Evolutionary conservation across 495 filamentous ascomycete species (phyloP).

Genomic region (Staphylotrichum tortipilum): DNA sequence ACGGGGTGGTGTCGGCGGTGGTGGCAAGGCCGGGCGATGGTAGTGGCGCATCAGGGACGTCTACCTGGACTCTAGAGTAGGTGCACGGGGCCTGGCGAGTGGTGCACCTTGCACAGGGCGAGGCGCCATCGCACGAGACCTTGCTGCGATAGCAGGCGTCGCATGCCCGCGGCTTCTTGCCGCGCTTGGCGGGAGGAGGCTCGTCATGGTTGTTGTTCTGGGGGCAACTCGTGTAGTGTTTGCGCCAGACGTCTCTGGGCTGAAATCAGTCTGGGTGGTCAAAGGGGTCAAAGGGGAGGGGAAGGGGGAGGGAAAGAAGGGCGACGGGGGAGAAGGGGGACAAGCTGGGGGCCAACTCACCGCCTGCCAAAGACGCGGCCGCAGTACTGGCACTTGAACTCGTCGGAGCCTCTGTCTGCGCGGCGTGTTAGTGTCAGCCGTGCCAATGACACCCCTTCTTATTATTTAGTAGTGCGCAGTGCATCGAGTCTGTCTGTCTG

Average conservation of each 20-base stretch:
- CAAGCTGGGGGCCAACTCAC: background rate
- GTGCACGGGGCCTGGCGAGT: background rate
- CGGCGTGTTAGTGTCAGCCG: background rate
- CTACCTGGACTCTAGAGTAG: background rate
- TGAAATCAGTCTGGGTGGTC: background rate
- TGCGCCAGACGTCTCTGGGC: slow-evolving; percentile 11
- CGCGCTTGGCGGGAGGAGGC: slow-evolving; percentile 3
- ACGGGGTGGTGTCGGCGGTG: background rate
- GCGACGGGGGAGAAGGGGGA: background rate
- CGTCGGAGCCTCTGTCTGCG: background rate
- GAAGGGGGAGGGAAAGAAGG: background rate
- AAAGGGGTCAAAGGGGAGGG: background rate
- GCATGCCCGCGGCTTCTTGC: slow-evolving; percentile 8
- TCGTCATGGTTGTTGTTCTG: slow-evolving; percentile 1
- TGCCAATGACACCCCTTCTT: too few relatives aligned
- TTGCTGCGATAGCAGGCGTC: slow-evolving; percentile 11
- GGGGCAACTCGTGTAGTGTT: slow-evolving; percentile 9
- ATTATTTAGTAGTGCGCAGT: too few relatives aligned
- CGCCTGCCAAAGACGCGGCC: background rate
- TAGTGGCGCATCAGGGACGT: background rate
- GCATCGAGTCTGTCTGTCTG: too few relatives aligned
- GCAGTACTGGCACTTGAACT: slow-evolving; percentile 1
- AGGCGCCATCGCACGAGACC: slow-evolving; percentile 1
- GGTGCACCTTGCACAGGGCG: slow-evolving; percentile 4
- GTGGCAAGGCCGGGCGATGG: background rate